Evolutionary conservation across 2,329 filamentous ascomycete species (phyloP).

Genomic region (Trichoderma oligosporum): DNA sequence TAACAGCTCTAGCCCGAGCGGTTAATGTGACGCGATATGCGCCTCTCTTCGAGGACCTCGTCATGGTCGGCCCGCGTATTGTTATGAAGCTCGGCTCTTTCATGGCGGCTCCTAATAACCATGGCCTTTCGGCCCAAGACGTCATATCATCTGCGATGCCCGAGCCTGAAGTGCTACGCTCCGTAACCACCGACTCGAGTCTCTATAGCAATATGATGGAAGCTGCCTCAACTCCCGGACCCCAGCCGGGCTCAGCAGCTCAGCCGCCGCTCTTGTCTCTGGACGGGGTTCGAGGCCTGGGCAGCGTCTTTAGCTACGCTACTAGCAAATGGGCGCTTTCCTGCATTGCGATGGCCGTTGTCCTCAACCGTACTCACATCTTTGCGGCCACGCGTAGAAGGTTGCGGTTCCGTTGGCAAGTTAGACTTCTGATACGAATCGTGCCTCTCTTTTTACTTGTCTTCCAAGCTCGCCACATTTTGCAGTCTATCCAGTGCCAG

Average conservation of each 20-base stretch:
- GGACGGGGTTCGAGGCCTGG: slow-evolving; percentile 65
- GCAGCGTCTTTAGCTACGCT: slow-evolving; percentile 83
- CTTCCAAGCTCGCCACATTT: slow-evolving; percentile 63
- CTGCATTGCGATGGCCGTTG: slow-evolving; percentile 79
- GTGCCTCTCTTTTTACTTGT: slow-evolving; percentile 67
- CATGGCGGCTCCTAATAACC: slow-evolving; percentile 54
- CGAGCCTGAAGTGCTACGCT: slow-evolving; percentile 25
- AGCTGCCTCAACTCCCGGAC: slow-evolving; percentile 19
- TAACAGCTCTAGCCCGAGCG: slow-evolving; percentile 49
- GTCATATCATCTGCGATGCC: slow-evolving; percentile 23
- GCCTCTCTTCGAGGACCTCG: slow-evolving; percentile 64
- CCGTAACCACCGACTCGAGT: slow-evolving; percentile 26
- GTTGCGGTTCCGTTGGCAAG: slow-evolving; percentile 69
- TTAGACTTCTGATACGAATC: slow-evolving; percentile 66
- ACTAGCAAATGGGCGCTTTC: slow-evolving; percentile 89
- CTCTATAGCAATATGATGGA: slow-evolving; percentile 32
- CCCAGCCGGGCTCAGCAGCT: slow-evolving; percentile 21
- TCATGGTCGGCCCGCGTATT: slow-evolving; percentile 66
- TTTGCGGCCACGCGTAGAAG: slow-evolving; percentile 85
- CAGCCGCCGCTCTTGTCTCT: slow-evolving; percentile 48
- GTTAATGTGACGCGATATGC: slow-evolving; percentile 57
- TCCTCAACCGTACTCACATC: slow-evolving; percentile 88
- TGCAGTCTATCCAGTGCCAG: slow-evolving; percentile 89
- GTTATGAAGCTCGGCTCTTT: slow-evolving; percentile 65
- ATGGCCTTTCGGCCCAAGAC: slow-evolving; percentile 50